phyloP scores from a whole-genome alignment of 768 basidiomycete genomes.

The Stropharia rugosoannulata region DNA sequence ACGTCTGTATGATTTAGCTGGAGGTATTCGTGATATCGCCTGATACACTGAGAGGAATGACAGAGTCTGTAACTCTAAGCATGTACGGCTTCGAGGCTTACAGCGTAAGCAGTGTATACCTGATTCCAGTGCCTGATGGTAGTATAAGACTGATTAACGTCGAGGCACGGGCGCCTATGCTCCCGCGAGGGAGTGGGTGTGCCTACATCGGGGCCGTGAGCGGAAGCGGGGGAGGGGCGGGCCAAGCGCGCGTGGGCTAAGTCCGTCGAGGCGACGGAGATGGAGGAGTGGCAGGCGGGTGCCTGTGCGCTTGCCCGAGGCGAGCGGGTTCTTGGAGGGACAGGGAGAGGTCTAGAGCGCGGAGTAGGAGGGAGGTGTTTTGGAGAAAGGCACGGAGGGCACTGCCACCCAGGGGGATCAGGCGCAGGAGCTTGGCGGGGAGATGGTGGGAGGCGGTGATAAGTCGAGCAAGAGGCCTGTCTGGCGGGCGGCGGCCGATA shows the following conservation, averaged over 20 bases:
- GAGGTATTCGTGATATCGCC: too few species aligned
- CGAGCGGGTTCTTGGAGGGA: background rate
- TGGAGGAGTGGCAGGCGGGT: background rate
- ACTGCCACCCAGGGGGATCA: slow-evolving; percentile 4
- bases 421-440: background rate
- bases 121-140: too few species aligned
- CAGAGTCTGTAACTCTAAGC: too few species aligned
- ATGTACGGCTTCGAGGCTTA: too few species aligned
- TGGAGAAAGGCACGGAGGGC: background rate
- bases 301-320: background rate
- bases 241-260: background rate
- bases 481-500: background rate
- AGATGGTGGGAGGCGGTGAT: background rate
- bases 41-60: too few species aligned
- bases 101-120: too few species aligned
- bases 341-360: background rate
- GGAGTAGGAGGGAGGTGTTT: background rate
- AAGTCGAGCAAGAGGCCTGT: background rate
- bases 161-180: too few species aligned
- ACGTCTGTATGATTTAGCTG: too few species aligned
- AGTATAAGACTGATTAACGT: too few species aligned
- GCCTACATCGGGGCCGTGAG: too few species aligned
- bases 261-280: background rate
- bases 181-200: too few species aligned
- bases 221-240: background rate